Conservation (phyloP, 257 asterid genomes). For the Euphrasia confusa region DNA sequence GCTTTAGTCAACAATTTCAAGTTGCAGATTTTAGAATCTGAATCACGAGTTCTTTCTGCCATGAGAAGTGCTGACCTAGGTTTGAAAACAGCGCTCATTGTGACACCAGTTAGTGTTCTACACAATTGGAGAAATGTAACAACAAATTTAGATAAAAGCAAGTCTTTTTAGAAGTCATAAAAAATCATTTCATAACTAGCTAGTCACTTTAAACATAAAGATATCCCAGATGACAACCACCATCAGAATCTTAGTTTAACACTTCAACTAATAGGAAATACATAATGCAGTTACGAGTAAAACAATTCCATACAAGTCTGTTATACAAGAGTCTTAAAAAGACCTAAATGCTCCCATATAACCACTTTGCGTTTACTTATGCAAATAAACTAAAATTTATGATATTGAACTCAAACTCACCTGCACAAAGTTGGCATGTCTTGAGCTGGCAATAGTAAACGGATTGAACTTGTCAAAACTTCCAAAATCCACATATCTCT, state of each 20-base stretch:
- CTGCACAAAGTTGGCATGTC: slow-evolving; percentile 60
- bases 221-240: slow-evolving; percentile 1
- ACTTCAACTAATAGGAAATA: neutral
- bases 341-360: slow-evolving; percentile 4
- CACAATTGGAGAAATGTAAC: slow-evolving; percentile 67
- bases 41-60: slow-evolving; percentile 90
- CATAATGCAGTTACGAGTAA: no score
- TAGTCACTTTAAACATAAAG: neutral
- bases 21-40: no score
- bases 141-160: neutral
- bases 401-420: slow-evolving; percentile 34
- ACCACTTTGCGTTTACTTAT: neutral
- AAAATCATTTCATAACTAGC: slow-evolving; percentile 10
- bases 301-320: neutral
- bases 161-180: neutral
- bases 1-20: no score
- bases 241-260: no score
- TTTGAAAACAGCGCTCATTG: slow-evolving; percentile 79
- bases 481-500: slow-evolving; percentile 94
- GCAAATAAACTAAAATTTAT: slow-evolving; percentile 15
- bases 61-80: slow-evolving; percentile 87
- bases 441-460: slow-evolving; percentile 57
- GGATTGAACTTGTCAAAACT: slow-evolving; percentile 68
- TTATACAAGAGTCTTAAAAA: neutral
- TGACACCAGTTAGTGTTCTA: slow-evolving; percentile 91